phyloP scores from a whole-genome alignment of 2,329 filamentous ascomycete genomes.

The Calonectria honghensis region DNA sequence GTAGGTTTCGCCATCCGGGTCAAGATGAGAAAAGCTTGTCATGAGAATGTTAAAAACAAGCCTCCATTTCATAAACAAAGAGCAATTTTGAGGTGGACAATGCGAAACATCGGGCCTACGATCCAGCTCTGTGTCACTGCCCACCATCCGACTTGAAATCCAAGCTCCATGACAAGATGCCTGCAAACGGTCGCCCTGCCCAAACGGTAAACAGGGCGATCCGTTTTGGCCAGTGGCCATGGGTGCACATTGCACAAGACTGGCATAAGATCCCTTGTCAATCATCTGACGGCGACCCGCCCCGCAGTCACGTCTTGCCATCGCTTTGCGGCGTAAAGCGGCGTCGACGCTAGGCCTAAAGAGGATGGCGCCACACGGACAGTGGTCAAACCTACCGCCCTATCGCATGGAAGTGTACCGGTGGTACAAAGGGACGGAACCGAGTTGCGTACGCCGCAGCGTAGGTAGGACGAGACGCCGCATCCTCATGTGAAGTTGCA shows the following conservation, averaged over 20 bases:
- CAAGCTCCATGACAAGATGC: background rate
- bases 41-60: background rate
- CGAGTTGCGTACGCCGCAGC: conserved; percentile 14
- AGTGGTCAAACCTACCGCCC: conserved; percentile 31
- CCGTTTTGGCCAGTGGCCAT: conserved; percentile 13
- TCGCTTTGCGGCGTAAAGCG: conserved; percentile 25
- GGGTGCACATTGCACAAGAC: conserved; percentile 17
- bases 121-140: background rate
- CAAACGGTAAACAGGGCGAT: background rate
- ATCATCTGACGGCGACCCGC: conserved; percentile 30
- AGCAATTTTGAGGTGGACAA: background rate
- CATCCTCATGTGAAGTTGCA: conserved; percentile 12
- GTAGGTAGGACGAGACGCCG: conserved; percentile 10
- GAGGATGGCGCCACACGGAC: conserved; percentile 26
- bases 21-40: background rate
- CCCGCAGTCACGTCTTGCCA: background rate
- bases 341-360: conserved; percentile 26
- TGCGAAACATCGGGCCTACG: no score
- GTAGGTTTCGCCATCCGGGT: background rate
- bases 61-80: background rate
- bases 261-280: conserved; percentile 21
- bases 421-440: conserved; percentile 10
- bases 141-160: no score
- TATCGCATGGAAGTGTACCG: conserved; percentile 21
- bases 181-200: background rate